Percentiles rank a stretch among this genome's conserved stretches.
phyloP scores from a whole-genome alignment of 305 asterid species.

The Fraxinus ornus region DNA sequence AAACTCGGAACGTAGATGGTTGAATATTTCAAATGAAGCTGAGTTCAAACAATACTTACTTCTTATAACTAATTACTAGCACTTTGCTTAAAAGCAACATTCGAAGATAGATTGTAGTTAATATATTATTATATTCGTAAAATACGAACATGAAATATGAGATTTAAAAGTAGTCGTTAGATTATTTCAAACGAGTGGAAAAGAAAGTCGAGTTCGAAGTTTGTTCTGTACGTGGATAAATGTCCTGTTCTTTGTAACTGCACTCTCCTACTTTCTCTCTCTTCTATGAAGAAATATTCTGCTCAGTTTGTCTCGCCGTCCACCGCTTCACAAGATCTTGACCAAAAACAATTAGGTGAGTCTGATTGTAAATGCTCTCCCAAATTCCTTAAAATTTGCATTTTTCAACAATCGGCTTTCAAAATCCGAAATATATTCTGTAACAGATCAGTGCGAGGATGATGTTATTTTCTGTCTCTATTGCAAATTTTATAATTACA shows the following conservation, averaged over 20 bases:
- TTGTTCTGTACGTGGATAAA: conserved; percentile 34
- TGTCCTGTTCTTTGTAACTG: conserved; percentile 47
- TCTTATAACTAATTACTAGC: background rate
- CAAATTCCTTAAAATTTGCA: conserved; percentile 13
- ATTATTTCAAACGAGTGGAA: conserved; percentile 36
- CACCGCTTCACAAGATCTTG: conserved; percentile 57
- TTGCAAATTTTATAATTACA: background rate
- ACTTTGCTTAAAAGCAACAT: background rate
- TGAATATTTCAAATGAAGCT: background rate
- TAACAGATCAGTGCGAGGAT: conserved; percentile 7
- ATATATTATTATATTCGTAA: conserved; percentile 5
- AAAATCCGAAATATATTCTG: background rate
- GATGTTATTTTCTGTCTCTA: background rate
- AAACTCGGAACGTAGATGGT: background rate
- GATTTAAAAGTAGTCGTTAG: background rate
- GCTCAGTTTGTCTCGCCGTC: conserved; percentile 37
- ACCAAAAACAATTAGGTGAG: conserved; percentile 45
- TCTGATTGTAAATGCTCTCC: conserved; percentile 3
- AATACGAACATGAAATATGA: background rate
- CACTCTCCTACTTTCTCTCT: conserved; percentile 36
- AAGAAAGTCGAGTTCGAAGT: conserved; percentile 35
- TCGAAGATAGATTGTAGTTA: background rate
- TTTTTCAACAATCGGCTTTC: conserved; percentile 1
- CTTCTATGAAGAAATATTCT: conserved; percentile 23
- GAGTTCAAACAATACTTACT: background rate